Percentiles rank a stretch among this genome's conserved stretches.
These are phyloP conservation scores for Saturnispora saitoi DNA, from an alignment of 805 yeast species.

Conservation along the genomic window DNA sequence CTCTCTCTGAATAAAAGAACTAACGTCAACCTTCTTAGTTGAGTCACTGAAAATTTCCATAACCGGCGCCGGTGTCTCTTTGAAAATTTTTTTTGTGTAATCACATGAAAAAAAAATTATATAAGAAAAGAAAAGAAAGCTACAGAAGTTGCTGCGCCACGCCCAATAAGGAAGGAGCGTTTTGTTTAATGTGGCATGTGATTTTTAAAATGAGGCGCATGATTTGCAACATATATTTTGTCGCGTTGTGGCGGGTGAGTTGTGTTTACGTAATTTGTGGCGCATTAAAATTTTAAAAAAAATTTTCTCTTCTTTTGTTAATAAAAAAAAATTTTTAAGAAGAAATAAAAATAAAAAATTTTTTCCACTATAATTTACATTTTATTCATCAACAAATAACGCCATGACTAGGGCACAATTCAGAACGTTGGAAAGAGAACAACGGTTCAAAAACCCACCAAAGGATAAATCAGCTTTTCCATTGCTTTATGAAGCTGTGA, in stretches of 20 bases:
- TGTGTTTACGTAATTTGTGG: background rate
- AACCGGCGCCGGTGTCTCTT: background rate
- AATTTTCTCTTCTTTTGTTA: too few species aligned
- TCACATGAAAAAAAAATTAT: slow-evolving; percentile 1
- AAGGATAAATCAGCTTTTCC: slow-evolving; percentile 79
- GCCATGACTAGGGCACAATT: slow-evolving; percentile 43
- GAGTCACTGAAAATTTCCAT: background rate
- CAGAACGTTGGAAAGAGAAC: slow-evolving; percentile 81
- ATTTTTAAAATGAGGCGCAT: too few species aligned
- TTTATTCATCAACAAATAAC: slow-evolving; percentile 4
- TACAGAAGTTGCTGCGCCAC: slow-evolving; percentile 2
- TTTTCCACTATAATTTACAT: background rate
- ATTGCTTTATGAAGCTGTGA: slow-evolving; percentile 76
- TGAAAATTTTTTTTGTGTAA: background rate
- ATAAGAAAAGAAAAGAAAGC: background rate
- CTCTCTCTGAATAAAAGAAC: background rate
- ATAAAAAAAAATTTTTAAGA: too few species aligned
- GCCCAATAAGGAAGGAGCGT: background rate
- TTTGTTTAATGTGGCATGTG: too few species aligned
- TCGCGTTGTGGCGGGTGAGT: too few species aligned
- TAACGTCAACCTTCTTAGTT: too few species aligned
- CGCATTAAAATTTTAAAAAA: too few species aligned
- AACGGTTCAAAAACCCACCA: slow-evolving; percentile 82
- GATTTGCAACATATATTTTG: background rate
- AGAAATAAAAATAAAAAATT: background rate